Percentiles rank a stretch among this genome's conserved stretches.
These are phyloP conservation scores for Syzygium syzygioides DNA, from an alignment of 441 rosid species.

Conservation along the genomic window DNA sequence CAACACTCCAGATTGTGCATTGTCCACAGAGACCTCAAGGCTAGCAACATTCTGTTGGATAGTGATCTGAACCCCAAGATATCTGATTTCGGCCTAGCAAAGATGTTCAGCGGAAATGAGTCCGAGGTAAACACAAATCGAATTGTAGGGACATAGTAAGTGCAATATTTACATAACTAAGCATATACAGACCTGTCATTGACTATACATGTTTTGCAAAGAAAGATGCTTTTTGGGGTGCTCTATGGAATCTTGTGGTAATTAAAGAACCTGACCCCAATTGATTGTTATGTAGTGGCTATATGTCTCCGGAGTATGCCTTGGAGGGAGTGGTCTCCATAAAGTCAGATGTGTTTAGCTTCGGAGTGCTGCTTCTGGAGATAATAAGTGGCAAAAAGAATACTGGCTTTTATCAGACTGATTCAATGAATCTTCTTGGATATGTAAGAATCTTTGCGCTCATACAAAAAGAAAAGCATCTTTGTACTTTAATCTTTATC, in stretches of 20 bases:
- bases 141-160: neutral
- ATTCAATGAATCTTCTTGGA: conserved; percentile 18
- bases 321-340: conserved; percentile 6
- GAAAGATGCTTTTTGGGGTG: neutral
- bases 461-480: neutral
- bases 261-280: neutral
- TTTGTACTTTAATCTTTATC: neutral
- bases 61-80: neutral
- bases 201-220: neutral
- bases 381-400: conserved; percentile 16
- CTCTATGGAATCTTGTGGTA: neutral
- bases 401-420: conserved; percentile 8
- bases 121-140: neutral
- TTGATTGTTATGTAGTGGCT: neutral
- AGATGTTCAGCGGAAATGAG: neutral
- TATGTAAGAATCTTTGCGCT: conserved; percentile 11
- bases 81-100: neutral
- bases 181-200: neutral
- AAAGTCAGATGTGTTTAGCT: conserved; percentile 18
- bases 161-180: neutral
- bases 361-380: conserved; percentile 5
- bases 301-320: conserved; percentile 21
- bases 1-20: neutral
- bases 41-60: neutral
- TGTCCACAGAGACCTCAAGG: neutral